Conservation (phyloP, 2,329 filamentous ascomycete genomes). For the Paraphaeosphaeria minitans region DNA sequence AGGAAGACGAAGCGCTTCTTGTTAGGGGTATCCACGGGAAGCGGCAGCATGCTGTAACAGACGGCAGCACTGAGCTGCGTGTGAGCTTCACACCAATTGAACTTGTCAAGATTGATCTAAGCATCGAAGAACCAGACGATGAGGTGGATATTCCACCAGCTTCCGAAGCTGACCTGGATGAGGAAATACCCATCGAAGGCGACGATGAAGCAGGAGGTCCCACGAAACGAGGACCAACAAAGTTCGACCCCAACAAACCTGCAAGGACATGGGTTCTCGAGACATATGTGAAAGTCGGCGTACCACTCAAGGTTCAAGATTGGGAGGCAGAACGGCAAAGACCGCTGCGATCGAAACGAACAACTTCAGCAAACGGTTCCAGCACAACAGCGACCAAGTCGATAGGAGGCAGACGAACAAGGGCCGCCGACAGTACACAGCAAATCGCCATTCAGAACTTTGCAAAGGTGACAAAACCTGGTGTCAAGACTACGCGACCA, state of each 20-base stretch:
- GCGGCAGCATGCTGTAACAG: slow-evolving; percentile 74
- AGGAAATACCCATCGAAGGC: slow-evolving; percentile 34
- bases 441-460: slow-evolving; percentile 37
- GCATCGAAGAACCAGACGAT: slow-evolving; percentile 73
- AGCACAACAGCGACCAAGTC: slow-evolving; percentile 25
- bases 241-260: slow-evolving; percentile 69
- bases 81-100: slow-evolving; percentile 77
- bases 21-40: slow-evolving; percentile 71
- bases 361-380: slow-evolving; percentile 27
- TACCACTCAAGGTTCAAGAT: slow-evolving; percentile 67
- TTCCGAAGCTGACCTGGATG: slow-evolving; percentile 38
- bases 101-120: slow-evolving; percentile 78
- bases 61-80: slow-evolving; percentile 76
- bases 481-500: slow-evolving; percentile 24
- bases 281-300: slow-evolving; percentile 65
- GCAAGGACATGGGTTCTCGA: slow-evolving; percentile 73
- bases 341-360: slow-evolving; percentile 29
- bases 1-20: slow-evolving; percentile 58
- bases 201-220: slow-evolving; percentile 46
- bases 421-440: slow-evolving; percentile 22
- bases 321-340: slow-evolving; percentile 59
- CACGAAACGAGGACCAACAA: slow-evolving; percentile 51
- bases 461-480: slow-evolving; percentile 45
- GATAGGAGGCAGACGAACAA: slow-evolving; percentile 30
- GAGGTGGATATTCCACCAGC: slow-evolving; percentile 51